Percentiles rank a stretch among this genome's conserved stretches.
phyloP scores from a whole-genome alignment of 257 asterid genomes.

The Plantago major region DNA sequence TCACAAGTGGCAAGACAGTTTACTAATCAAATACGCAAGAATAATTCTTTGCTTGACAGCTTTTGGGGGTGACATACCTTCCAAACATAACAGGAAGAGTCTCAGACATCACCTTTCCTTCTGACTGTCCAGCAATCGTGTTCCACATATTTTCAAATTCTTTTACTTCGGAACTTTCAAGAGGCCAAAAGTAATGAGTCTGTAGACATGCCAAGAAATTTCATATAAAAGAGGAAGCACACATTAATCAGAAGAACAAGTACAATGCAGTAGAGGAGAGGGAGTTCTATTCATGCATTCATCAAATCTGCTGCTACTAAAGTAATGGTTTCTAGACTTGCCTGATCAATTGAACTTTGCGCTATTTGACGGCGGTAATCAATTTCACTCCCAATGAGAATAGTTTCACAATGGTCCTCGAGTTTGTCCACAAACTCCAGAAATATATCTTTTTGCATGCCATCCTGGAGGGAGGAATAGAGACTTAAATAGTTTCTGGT shows the following conservation, averaged over 20 bases:
- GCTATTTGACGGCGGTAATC: constrained; percentile 90
- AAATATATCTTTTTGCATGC: constrained; percentile 94
- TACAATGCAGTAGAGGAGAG: neutral
- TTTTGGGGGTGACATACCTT: constrained; percentile 38
- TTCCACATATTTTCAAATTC: constrained; percentile 69
- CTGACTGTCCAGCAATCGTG: constrained; percentile 36
- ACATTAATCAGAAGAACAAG: neutral
- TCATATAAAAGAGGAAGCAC: constrained; percentile 16
- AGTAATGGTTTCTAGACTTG: constrained; percentile 26
- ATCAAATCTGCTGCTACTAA: neutral
- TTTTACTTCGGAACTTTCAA: constrained; percentile 36
- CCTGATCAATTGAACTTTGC: constrained; percentile 68
- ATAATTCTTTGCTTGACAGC: constrained; percentile 1
- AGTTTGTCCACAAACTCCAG: constrained; percentile 54
- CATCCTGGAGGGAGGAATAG: constrained; percentile 55
- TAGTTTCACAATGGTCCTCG: constrained; percentile 69
- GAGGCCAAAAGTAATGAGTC: constrained; percentile 85
- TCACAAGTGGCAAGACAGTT: constrained; percentile 18
- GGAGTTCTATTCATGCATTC: no score
- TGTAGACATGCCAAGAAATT: constrained; percentile 31
- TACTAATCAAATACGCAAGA: constrained; percentile 14
- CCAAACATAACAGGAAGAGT: constrained; percentile 93
- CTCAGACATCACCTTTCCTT: constrained; percentile 51
- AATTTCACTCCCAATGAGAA: constrained; percentile 83
- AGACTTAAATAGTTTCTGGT: neutral